Conservation (phyloP, 345 rosid species). For the Capsella bursapastoris region DNA sequence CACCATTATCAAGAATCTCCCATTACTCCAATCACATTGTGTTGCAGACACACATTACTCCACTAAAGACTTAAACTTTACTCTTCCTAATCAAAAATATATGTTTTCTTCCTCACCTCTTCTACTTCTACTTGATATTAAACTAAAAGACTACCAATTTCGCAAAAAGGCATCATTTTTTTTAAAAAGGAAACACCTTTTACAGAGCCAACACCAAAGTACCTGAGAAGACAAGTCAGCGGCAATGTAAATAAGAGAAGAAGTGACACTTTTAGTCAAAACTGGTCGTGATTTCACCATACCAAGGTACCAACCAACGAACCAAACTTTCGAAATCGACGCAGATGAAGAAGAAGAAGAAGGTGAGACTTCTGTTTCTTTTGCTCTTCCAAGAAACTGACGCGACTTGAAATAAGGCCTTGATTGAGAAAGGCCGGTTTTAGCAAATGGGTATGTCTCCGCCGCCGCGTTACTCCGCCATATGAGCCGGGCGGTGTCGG, state of each 20-base stretch:
- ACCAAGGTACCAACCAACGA: conserved; percentile 82
- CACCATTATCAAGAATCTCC: too few species aligned
- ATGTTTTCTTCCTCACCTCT: not conserved
- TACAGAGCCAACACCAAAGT: not conserved
- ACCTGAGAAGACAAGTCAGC: conserved; percentile 97
- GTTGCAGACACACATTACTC: not conserved
- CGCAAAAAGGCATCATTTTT: not conserved
- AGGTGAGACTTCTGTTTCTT: conserved; percentile 43
- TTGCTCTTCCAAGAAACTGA: conserved; percentile 45
- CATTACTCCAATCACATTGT: not conserved
- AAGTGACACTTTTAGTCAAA: conserved; percentile 73
- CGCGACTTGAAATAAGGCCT: conserved; percentile 54
- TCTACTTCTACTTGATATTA: not conserved
- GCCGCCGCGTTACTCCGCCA: conserved; percentile 6
- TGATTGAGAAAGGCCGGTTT: conserved; percentile 7
- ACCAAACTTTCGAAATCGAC: conserved; percentile 44
- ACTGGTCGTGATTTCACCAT: conserved; percentile 84
- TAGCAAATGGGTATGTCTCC: not conserved
- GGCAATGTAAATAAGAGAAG: conserved; percentile 68
- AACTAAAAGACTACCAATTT: not conserved
- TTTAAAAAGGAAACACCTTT: not conserved
- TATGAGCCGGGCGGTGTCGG: conserved; percentile 14
- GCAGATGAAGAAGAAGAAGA: conserved; percentile 33
- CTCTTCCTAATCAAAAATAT: not conserved
- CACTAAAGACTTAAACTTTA: conserved; percentile 5